Evolutionary conservation across 345 rosid species (phyloP), one percentile per base, ranked within the genome.

Genomic region (Hypericum perforatum): DNA sequence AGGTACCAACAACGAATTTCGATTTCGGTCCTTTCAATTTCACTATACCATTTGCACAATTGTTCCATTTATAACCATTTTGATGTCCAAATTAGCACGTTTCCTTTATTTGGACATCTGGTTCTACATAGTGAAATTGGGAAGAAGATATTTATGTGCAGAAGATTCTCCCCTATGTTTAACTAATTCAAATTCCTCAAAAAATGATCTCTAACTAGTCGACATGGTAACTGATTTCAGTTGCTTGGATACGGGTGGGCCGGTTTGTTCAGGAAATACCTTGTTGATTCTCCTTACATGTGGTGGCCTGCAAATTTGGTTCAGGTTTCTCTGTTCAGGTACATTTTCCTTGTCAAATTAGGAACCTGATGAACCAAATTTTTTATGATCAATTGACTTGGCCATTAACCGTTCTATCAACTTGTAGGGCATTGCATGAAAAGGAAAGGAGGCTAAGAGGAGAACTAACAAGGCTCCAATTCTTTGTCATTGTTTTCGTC

Each of bases 161-260:
- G 32, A 22, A 22, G 32, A 22, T 22, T 1, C 32, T 22, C 4
- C 32, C 32, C 4, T 22, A 22, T 22, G 32, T 22, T 22, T 4
- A 22, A 4, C 32, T 22, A 4, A 22, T 22, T 22, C 32, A 4
- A 22, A 22, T 22, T 22, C 4, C 1, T 22, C 32, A 22, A 22
- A 22, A 22, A 22, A 22, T 22, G 32, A 22, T 22, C 32, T 22
- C 32, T 22, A 22, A 22, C 32, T 22, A 22, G 2, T 22, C 32
- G 1, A 22, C 32, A 22, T 22, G 32, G 32, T 4, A 22, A 22
- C 4, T 4, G 47, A 44, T 4, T 46, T 46, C 32, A 46, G 50
- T 46, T 46, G 50, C 50, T 46, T 13, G 50, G 50, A 13, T 46
- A 46, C 22, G 50, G 50, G 14, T 46, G 50, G 50, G 50, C 50